phyloP scores from a whole-genome alignment of 805 yeast species.

The Ogataea polymorpha region DNA sequence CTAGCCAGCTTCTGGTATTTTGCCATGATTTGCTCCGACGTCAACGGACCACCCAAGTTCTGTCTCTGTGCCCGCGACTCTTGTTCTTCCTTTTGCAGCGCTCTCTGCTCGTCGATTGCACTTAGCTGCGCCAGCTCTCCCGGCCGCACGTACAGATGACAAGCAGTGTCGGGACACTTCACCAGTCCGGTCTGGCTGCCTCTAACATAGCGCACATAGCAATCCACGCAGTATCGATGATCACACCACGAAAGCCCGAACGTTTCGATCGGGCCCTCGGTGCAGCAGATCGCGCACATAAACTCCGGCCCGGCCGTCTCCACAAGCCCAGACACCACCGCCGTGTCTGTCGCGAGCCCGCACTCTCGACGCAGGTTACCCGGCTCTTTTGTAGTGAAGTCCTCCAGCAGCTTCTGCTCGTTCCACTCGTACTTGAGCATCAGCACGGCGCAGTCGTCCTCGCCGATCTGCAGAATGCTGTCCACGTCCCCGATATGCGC shows the following conservation, averaged over 20 bases:
- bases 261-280: conserved; percentile 29
- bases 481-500: conserved; percentile 34
- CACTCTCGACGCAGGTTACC: conserved; percentile 22
- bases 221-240: conserved; percentile 66
- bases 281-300: conserved; percentile 73
- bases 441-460: conserved; percentile 41
- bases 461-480: conserved; percentile 36
- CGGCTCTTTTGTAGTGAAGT: conserved; percentile 41
- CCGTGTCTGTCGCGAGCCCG: conserved; percentile 35
- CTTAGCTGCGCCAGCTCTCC: conserved; percentile 36
- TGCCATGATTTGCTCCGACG: conserved; percentile 23
- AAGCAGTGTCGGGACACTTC: conserved; percentile 63
- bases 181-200: conserved; percentile 46
- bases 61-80: conserved; percentile 4
- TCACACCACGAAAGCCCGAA: conserved; percentile 58
- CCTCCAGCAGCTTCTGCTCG: conserved; percentile 53
- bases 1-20: conserved; percentile 16
- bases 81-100: conserved; percentile 6
- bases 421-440: conserved; percentile 56
- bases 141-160: conserved; percentile 43
- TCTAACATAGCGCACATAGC: conserved; percentile 61
- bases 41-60: conserved; percentile 8
- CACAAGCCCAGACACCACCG: conserved; percentile 23
- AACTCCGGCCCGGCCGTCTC: conserved; percentile 30
- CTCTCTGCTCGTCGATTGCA: conserved; percentile 15